Evolutionary conservation across 2,329 filamentous ascomycete genomes (phyloP).

Genomic region (Botrytis porri): DNA sequence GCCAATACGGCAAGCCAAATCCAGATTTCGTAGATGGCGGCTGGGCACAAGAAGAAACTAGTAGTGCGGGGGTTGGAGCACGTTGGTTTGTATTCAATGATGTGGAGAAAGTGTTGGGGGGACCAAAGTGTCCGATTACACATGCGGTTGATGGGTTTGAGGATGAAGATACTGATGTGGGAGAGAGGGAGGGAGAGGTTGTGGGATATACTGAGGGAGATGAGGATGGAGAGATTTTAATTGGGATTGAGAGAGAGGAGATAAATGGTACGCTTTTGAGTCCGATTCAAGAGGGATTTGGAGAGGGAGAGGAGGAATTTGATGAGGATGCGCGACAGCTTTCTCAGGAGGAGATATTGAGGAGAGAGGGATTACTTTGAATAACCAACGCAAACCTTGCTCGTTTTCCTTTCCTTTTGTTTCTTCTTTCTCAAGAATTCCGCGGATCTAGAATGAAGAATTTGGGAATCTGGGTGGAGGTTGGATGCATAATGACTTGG

Average conservation of each 20-base stretch:
- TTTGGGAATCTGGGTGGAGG: too few relatives aligned
- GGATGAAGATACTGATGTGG: too few relatives aligned
- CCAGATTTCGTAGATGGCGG: background rate
- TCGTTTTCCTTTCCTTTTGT: background rate
- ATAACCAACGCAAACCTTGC: background rate
- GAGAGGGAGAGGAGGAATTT: background rate
- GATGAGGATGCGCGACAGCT: background rate
- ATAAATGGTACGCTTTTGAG: background rate
- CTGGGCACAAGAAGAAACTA: background rate
- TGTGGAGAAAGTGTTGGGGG: background rate
- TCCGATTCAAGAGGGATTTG: background rate
- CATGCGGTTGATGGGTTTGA: background rate
- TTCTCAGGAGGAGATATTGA: background rate
- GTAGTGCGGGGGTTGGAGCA: background rate
- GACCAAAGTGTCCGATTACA: background rate
- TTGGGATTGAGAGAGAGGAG: background rate
- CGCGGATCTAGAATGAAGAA: too few relatives aligned
- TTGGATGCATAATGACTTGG: too few relatives aligned
- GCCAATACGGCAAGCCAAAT: background rate
- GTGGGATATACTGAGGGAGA: background rate
- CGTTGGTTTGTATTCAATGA: background rate
- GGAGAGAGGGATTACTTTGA: background rate
- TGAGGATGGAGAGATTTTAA: background rate
- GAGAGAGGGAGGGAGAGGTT: too few relatives aligned
- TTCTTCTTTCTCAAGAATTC: too few relatives aligned